Conservation (phyloP, 2,329 filamentous ascomycete species). For the Monosporascus sp. region DNA sequence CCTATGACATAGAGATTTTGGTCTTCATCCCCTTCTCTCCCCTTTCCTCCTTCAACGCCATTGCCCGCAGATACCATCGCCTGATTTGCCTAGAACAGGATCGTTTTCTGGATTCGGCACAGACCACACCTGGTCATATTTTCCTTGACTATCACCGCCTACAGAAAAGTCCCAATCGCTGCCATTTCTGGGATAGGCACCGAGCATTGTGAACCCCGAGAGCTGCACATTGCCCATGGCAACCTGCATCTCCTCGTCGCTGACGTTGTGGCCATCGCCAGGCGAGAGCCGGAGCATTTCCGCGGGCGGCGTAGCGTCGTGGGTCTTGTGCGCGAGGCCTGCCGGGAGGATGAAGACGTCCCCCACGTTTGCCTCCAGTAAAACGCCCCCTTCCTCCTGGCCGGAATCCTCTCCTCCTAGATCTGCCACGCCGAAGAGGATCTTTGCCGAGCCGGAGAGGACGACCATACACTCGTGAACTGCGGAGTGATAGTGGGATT, state of each 20-base stretch:
- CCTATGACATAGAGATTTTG: too few species aligned
- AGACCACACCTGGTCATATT: neutral
- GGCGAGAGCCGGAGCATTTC: slow-evolving; percentile 1
- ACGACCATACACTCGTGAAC: slow-evolving; percentile 52
- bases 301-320: slow-evolving; percentile 33
- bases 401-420: slow-evolving; percentile 20
- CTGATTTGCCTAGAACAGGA: neutral
- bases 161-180: neutral
- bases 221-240: neutral
- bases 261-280: neutral
- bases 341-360: slow-evolving; percentile 50
- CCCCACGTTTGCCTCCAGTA: slow-evolving; percentile 34
- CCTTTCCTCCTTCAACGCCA: neutral
- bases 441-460: slow-evolving; percentile 45
- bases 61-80: neutral
- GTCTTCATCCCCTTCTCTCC: too few species aligned
- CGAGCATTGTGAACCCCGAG: neutral
- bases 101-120: neutral
- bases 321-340: slow-evolving; percentile 52
- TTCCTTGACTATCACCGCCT: neutral
- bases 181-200: neutral
- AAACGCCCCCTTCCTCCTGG: slow-evolving; percentile 11
- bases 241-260: neutral
- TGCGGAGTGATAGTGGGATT: slow-evolving; percentile 44
- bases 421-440: slow-evolving; percentile 52